Evolutionary conservation across 2,329 filamentous ascomycete genomes (phyloP).

Genomic region (Laburnicola sp.): DNA sequence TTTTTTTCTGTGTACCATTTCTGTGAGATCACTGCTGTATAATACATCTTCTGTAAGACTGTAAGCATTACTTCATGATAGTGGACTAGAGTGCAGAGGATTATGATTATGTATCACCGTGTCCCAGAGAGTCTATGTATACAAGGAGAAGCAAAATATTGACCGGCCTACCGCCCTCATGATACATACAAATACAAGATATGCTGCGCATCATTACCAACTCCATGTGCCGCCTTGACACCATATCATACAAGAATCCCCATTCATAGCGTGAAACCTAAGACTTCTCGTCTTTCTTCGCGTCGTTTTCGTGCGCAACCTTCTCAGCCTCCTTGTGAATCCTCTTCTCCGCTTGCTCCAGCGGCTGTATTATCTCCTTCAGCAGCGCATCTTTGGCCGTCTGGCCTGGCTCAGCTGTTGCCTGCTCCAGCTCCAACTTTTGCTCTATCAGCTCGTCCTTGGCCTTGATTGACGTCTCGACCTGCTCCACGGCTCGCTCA

Average conservation of each 20-base stretch:
- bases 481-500: constrained; percentile 57
- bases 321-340: constrained; percentile 16
- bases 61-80: no score
- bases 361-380: constrained; percentile 29
- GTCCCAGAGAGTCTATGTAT: neutral
- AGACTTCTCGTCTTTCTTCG: constrained; percentile 4
- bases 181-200: constrained; percentile 6
- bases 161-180: neutral
- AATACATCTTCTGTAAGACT: no score
- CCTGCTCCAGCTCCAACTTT: constrained; percentile 43
- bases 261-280: neutral
- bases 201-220: constrained; percentile 7
- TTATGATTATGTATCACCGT: no score
- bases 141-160: neutral
- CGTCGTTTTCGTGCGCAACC: constrained; percentile 19
- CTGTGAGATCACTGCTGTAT: no score
- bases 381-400: constrained; percentile 37
- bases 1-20: no score
- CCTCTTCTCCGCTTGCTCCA: constrained; percentile 23
- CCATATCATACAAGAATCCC: constrained; percentile 11
- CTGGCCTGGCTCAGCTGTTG: constrained; percentile 28
- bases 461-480: constrained; percentile 50
- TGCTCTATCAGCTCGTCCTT: constrained; percentile 43
- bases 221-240: no score
- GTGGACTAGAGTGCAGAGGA: no score